Conservation (phyloP, 2,329 filamentous ascomycete genomes). For the Fusarium praegraminearum region DNA sequence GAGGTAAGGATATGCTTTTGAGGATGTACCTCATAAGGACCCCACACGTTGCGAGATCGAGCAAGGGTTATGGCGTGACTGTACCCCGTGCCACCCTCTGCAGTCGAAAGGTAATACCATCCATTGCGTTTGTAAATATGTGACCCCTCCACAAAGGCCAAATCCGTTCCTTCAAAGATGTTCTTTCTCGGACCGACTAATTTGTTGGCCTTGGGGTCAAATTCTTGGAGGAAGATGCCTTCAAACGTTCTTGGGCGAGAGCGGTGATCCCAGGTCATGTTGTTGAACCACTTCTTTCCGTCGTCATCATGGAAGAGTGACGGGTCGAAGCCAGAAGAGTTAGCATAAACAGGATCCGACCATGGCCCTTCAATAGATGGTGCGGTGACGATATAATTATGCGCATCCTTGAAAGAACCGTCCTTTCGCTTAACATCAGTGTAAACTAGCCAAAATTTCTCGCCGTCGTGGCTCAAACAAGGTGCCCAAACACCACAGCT, state of each 20-base stretch:
- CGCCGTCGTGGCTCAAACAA: slow-evolving; percentile 71
- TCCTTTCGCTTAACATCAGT: slow-evolving; percentile 76
- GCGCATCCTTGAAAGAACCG: slow-evolving; percentile 72
- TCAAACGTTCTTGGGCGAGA: slow-evolving; percentile 62
- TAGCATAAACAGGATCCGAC: slow-evolving; percentile 70
- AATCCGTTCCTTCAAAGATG: slow-evolving; percentile 66
- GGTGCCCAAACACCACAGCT: slow-evolving; percentile 74
- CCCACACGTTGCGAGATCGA: slow-evolving; percentile 64
- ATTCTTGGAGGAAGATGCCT: slow-evolving; percentile 70
- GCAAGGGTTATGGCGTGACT: slow-evolving; percentile 72
- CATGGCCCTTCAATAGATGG: slow-evolving; percentile 68
- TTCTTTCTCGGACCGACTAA: slow-evolving; percentile 68
- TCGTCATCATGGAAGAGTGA: slow-evolving; percentile 69
- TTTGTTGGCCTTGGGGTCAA: slow-evolving; percentile 60
- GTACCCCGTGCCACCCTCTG: slow-evolving; percentile 71
- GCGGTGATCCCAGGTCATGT: slow-evolving; percentile 69
- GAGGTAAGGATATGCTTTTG: slow-evolving; percentile 68
- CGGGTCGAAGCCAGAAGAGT: slow-evolving; percentile 73
- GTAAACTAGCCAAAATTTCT: slow-evolving; percentile 72
- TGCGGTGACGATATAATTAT: slow-evolving; percentile 71
- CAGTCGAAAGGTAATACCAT: slow-evolving; percentile 71
- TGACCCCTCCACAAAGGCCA: slow-evolving; percentile 67
- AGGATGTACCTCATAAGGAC: slow-evolving; percentile 72
- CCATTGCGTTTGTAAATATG: slow-evolving; percentile 69
- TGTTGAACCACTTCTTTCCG: slow-evolving; percentile 67